Evolutionary conservation across 257 asterid species (phyloP), one percentile per base, ranked within the genome.

Genomic region (Prunella vulgaris): DNA sequence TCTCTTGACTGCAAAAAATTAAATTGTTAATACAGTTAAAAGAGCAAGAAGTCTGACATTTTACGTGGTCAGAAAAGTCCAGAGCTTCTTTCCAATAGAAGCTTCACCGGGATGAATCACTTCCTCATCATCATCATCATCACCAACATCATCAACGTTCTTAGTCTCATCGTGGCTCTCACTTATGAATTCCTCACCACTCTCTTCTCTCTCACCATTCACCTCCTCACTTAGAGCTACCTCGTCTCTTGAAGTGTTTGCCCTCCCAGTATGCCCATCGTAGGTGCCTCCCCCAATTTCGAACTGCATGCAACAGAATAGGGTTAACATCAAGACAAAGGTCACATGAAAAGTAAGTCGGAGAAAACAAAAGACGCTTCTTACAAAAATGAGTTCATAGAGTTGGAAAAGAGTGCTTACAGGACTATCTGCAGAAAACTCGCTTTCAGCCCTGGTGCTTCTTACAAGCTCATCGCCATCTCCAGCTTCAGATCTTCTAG

Each of bases 21-120:
- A 69, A 56, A 72, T 49, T 33, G 40, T 53, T 42, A 66, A 68
- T 74, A 71, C 79, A 68, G 42, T 74, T 70, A 37, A 65, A n/a
- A 57, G 17, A 44, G 20, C 22, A 64, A 27, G 42, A 64, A 38
- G 74, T 12, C 21, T 33, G 57, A 35, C 73, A 65, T 58, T 59
- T 81, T 77, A 94, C 40, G 97, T 91, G 24, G 92, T 86, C 75
- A 94, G 88, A 73, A 94, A 92, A 48, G 83, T 94, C 99, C 98
- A 91, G 22, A 94, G 78, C 85, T 94, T 94, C 89, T 85, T 94
- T 64, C 98, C 95, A 1, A 94, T 71, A 37, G 99, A 94, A 48
- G n/a, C 89, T 83, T 94, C 84, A 51, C 99, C 99, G 0, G 95
- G 97, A 78, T 89, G 97, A 35, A 76, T 78, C 10, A 78, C 87